Base-by-base conservation (phyloP, 2,329 filamentous ascomycete species). In the Moelleriella libera region DNA sequence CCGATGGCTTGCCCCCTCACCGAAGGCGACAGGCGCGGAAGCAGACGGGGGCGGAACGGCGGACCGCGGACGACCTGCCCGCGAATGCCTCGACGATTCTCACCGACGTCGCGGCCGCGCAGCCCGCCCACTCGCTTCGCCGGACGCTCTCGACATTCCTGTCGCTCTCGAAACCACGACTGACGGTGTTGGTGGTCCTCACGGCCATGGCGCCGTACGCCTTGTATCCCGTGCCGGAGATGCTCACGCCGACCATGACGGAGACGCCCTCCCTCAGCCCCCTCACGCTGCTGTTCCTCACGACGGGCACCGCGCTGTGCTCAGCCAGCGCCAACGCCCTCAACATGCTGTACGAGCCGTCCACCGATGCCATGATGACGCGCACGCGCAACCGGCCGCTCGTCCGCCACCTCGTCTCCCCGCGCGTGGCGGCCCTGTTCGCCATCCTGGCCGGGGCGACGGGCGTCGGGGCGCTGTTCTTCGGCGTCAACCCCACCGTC, bases 321-420 rank as follows among this genome's bases (percentile, higher is more conserved):
- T 85, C 80, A n/a, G 88, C 89, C 42, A 87, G 85, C 50, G 92
- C 92, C 42, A 98, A 98, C 62, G 80, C 92, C 2, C 73, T 97
- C 54, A 98, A 98, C 66, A 98, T 98, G 92, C 80, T 96, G 49
- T 88, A 96, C 66, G 92, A 98, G 66, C 85, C 82, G 8, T 74
- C 82, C 50, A 89, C 89, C 60, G 92, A 98, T 63, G 87, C 88
- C 43, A 80, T 85, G 58, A 98, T 98, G 92, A 82, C 78, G 37
- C 80, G 92, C n/a, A 98, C 92, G 2, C 78, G 87, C 30, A 96
- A 96, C 56, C 71, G 92, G 5, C 92, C 92, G 0, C 72, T 98
- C 1, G 92, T 96, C 4, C 78, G 92, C 44, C 80, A 80, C 6
- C 76, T 98, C 1, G 71, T 98, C 41, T 82, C 80, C 37, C 73